Base-by-base conservation (phyloP, 257 asterid species). In the Asclepias syriaca region DNA sequence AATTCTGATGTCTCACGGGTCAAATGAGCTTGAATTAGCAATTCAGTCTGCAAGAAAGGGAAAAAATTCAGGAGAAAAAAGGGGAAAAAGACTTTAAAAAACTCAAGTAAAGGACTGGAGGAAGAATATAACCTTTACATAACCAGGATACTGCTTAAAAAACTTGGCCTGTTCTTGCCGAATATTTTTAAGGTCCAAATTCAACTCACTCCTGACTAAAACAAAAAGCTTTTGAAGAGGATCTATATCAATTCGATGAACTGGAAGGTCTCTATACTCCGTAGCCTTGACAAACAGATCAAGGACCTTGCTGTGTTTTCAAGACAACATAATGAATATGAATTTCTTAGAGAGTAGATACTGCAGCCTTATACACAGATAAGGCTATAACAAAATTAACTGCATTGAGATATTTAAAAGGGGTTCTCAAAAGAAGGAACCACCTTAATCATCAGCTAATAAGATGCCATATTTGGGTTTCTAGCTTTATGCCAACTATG, bases 91-190 rank as follows among this genome's bases (percentile, higher is more conserved):
- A 34, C 46, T 2, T 12, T 69, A 27, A 16, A 49, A 70, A 40
- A 78, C 65, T 71, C 77, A 69, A 68, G 63, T 49, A 63, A 76
- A 49, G 77, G 65, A 79, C 22, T 63, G 37, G 21, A 37, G 57
- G 70, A 74, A 11, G 69, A 65, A 75, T 40, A 16, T 76, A 72
- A 92, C 99, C 99, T 90, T 95, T 37, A 92, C 99, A 84, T 90
- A 81, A 67, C 98, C 98, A 70, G 99, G 99, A 81, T 92, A 97
- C 83, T 92, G 98, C 86, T 90, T 95, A 91, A 90, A 88, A 83
- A 95, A 95, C 87, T 92, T 95, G 27, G 96, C 94, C 80, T 95
- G 99, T 77, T 95, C 99, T 82, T 95, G 99, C 74, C 78, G 69
- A 77, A 92, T 92, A 78, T 95, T 95, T 84, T 96, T 90, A 76